Conservation (phyloP, 106 monocot species). For the Narthecium ossifragum region DNA sequence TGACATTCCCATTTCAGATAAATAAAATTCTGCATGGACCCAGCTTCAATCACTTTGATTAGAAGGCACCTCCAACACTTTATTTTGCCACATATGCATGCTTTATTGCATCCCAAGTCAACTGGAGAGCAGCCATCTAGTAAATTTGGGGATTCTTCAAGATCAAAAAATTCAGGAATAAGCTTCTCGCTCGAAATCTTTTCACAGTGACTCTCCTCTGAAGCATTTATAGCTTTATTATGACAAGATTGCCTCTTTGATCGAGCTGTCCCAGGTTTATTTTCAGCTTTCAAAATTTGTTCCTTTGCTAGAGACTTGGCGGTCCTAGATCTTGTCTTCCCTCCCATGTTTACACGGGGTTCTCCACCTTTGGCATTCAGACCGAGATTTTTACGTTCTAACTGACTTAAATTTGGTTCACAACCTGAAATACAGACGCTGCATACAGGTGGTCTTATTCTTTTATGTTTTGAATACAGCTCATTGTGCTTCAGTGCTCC, state of each 20-base stretch:
- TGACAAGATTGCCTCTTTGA: not conserved
- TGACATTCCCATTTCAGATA: not conserved
- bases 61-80: conserved; percentile 28
- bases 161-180: too few relatives aligned
- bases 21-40: conserved; percentile 21
- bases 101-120: not conserved
- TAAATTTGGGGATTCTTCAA: too few relatives aligned
- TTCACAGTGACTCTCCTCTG: not conserved
- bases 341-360: not conserved
- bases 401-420: not conserved
- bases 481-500: too few relatives aligned
- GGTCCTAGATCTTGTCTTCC: not conserved
- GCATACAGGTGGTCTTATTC: too few relatives aligned
- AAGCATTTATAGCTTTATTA: not conserved
- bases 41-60: conserved; percentile 1
- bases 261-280: not conserved
- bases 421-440: not conserved
- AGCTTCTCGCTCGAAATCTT: not conserved
- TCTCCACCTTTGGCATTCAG: not conserved
- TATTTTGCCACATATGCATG: not conserved
- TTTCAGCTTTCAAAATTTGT: not conserved
- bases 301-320: not conserved
- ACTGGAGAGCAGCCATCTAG: too few relatives aligned
- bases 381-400: not conserved
- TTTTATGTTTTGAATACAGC: too few relatives aligned